phyloP scores from a whole-genome alignment of 306 rosid genomes.

The Heteromeles arbutifolia region DNA sequence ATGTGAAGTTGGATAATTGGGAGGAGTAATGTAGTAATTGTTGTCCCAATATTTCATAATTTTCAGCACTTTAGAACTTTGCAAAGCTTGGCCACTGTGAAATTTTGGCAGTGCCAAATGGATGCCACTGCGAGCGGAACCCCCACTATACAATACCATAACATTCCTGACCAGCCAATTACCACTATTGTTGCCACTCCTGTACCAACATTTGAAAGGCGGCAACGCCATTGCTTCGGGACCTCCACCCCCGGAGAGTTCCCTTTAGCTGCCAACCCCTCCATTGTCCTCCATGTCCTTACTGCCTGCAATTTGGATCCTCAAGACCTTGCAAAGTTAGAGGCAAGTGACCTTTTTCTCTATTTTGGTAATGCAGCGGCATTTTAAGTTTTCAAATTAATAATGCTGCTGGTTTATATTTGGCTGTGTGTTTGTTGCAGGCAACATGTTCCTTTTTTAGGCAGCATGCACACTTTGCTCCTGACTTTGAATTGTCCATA shows the following conservation, averaged over 20 bases:
- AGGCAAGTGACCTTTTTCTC: slow-evolving; percentile 59
- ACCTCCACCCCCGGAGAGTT: slow-evolving; percentile 83
- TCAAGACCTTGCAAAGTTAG: slow-evolving; percentile 88
- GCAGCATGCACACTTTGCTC: slow-evolving; percentile 79
- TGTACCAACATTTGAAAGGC: slow-evolving; percentile 58
- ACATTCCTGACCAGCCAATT: slow-evolving; percentile 80
- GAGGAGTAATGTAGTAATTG: slow-evolving; percentile 39
- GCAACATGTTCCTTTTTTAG: slow-evolving; percentile 92
- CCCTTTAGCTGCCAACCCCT: slow-evolving; percentile 85
- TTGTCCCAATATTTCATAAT: slow-evolving; percentile 48
- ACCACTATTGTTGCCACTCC: slow-evolving; percentile 55
- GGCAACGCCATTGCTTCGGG: slow-evolving; percentile 81
- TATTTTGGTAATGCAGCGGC: slow-evolving; percentile 1
- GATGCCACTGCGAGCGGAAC: slow-evolving; percentile 91
- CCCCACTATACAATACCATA: slow-evolving; percentile 74
- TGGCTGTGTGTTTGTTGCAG: slow-evolving; percentile 47
- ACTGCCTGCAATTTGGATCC: slow-evolving; percentile 79
- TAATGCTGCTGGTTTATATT: slow-evolving; percentile 41
- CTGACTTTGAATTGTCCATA: slow-evolving; percentile 65
- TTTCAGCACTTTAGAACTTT: slow-evolving; percentile 51
- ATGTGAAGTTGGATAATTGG: slow-evolving; percentile 31
- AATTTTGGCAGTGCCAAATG: slow-evolving; percentile 86
- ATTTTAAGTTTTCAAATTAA: slow-evolving; percentile 19
- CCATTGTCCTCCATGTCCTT: slow-evolving; percentile 93
- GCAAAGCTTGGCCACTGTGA: slow-evolving; percentile 79